phyloP scores from a whole-genome alignment of 768 basidiomycete genomes.

The Lactarius sanguifluus region DNA sequence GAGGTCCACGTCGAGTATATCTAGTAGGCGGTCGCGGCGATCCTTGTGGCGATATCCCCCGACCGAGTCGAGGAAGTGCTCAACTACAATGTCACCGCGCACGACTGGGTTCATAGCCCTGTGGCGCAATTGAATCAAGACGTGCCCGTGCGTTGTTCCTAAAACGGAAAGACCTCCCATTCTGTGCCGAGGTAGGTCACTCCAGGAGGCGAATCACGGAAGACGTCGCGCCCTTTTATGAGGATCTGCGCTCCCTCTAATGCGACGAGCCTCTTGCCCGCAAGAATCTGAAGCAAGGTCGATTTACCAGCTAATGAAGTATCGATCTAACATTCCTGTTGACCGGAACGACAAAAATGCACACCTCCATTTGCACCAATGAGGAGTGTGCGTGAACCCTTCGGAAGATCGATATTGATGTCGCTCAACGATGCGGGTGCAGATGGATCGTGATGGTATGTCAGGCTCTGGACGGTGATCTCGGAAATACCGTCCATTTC shows the following conservation, averaged over 20 bases:
- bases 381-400: slow-evolving; percentile 80
- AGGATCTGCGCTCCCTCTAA: slow-evolving; percentile 52
- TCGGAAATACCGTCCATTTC: slow-evolving; percentile 26
- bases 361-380: slow-evolving; percentile 93
- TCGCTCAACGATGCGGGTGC: slow-evolving; percentile 56
- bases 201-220: slow-evolving; percentile 78
- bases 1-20: slow-evolving; percentile 92
- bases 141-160: neutral
- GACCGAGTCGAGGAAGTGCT: slow-evolving; percentile 94
- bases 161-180: slow-evolving; percentile 54
- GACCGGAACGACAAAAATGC: slow-evolving; percentile 29
- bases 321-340: neutral
- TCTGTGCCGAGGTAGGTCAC: slow-evolving; percentile 92
- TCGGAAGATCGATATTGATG: slow-evolving; percentile 64
- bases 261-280: slow-evolving; percentile 81
- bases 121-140: slow-evolving; percentile 19
- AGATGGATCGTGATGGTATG: slow-evolving; percentile 53
- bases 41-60: slow-evolving; percentile 94
- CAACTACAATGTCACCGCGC: slow-evolving; percentile 86
- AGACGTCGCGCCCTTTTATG: slow-evolving; percentile 84
- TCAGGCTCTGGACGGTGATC: slow-evolving; percentile 47
- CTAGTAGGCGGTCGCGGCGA: slow-evolving; percentile 78
- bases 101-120: slow-evolving; percentile 99
- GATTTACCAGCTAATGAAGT: slow-evolving; percentile 77
- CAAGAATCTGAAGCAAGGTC: slow-evolving; percentile 91